Evolutionary conservation across 257 asterid species (phyloP).

Genomic region (Hygrophila difformis): DNA sequence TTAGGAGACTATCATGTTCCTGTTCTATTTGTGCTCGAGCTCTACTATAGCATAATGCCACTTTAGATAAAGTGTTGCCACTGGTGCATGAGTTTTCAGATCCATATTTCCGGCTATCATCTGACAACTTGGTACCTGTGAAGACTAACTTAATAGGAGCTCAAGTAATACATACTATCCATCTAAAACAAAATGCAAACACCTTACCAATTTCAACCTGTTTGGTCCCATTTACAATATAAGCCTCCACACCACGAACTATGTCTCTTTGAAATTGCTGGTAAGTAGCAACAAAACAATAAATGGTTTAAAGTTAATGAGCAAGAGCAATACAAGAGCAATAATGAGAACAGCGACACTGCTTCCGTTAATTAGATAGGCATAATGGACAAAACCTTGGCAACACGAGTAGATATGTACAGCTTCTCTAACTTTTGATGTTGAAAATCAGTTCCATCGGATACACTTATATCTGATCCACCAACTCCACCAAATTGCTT

Average conservation of each 20-base stretch:
- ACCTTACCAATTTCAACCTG: conserved; percentile 66
- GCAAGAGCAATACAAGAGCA: no score
- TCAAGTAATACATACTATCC: background rate
- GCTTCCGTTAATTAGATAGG: no score
- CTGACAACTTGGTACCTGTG: conserved; percentile 46
- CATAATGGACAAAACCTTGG: no score
- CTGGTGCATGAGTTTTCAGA: conserved; percentile 42
- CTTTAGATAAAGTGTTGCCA: conserved; percentile 34
- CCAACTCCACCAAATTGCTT: conserved; percentile 58
- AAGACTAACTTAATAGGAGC: conserved; percentile 4
- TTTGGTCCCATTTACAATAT: conserved; percentile 57
- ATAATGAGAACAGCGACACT: background rate
- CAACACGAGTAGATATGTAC: conserved; percentile 64
- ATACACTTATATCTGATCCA: conserved; percentile 35
- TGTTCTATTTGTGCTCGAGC: conserved; percentile 40
- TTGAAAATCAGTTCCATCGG: conserved; percentile 41
- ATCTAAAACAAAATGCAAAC: conserved; percentile 3
- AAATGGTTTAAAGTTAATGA: no score
- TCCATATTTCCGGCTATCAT: conserved; percentile 47
- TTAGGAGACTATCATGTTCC: conserved; percentile 33
- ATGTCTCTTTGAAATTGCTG: conserved; percentile 79
- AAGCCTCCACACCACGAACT: conserved; percentile 66
- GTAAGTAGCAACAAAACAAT: background rate
- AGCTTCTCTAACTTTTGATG: conserved; percentile 57
- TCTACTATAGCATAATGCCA: conserved; percentile 29